Evolutionary conservation across 2,329 filamentous ascomycete genomes (phyloP), one percentile per base, ranked within the genome.

Genomic region (Phaeophleospora eucalypticola): DNA sequence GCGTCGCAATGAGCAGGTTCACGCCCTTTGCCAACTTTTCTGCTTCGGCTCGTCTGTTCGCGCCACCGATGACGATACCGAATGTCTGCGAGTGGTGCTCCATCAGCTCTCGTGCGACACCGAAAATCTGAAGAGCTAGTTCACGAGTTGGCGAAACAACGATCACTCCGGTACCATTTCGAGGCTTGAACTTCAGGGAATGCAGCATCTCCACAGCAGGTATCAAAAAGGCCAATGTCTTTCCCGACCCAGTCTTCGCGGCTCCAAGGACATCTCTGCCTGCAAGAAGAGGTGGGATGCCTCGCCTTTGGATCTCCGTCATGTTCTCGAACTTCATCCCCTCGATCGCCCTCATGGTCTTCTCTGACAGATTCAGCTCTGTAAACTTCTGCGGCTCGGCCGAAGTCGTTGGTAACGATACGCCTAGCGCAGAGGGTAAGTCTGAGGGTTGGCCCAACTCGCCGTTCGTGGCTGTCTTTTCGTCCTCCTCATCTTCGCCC

Each of bases 251-350:
- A 2, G 90, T 96, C 77, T 97, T 97, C 41, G 93, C 93, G 24
- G 91, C 91, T 61, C 93, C 93, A 36, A 98, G 80, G 17, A 97
- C 87, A 71, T 97, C 91, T 65, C 86, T 84, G 54, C 93, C 93
- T 35, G 90, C 89, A 49, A 97, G 76, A 38, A 94, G 75, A 16
- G 90, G 89, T 3, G 91, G 90, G 46, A 97, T 95, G 10, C 85
- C 86, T 64, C 86, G 80, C 59, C 82, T 80, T 69, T 97, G 93
- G 58, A 97, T 96, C 67, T 93, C 87, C 1, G 93, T 97, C 90
- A 98, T 96, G 39, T 79, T 90, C 63, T 86, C 84, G 66, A 97
- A 96, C 12, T 87, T 87, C 91, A 98, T 97, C 54, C 86, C 87
- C 48, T 83, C 72, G 59, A 96, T 89, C 7, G 89, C 90, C 71